phyloP scores from a whole-genome alignment of 2,329 filamentous ascomycete genomes.

The Penicillium sp. region DNA sequence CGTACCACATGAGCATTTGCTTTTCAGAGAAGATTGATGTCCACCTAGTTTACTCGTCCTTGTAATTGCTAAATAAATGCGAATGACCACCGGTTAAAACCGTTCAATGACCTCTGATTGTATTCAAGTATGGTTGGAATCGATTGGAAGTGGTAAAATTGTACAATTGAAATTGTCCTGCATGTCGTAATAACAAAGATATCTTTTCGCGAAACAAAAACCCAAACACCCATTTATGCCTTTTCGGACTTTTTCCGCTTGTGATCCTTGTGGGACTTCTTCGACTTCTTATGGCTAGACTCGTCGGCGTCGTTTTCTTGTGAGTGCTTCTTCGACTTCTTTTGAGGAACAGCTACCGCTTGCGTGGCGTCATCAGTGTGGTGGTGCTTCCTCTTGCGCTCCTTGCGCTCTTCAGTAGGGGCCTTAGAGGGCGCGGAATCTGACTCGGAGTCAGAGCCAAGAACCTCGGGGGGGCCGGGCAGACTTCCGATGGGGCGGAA shows the following conservation, averaged over 20 bases:
- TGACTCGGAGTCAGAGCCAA: constrained; percentile 39
- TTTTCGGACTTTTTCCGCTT: constrained; percentile 41
- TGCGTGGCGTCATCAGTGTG: constrained; percentile 30
- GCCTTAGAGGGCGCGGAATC: constrained; percentile 36
- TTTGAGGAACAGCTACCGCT: constrained; percentile 28
- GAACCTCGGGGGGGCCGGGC: constrained; percentile 30
- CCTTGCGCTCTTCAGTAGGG: constrained; percentile 30
- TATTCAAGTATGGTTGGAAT: background rate
- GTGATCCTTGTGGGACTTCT: constrained; percentile 38
- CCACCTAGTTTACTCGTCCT: background rate
- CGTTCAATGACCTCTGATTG: background rate
- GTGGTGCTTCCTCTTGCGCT: constrained; percentile 40
- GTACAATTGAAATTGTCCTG: constrained; percentile 19
- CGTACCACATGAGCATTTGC: background rate
- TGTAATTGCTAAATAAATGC: background rate
- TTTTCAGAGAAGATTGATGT: background rate
- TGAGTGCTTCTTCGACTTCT: constrained; percentile 43
- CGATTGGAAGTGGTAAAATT: constrained; percentile 6
- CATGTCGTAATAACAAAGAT: constrained; percentile 21
- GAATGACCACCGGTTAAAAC: background rate
- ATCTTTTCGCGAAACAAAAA: constrained; percentile 16
- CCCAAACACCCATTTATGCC: constrained; percentile 24
- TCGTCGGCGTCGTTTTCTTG: constrained; percentile 18
- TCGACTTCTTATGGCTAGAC: constrained; percentile 24
- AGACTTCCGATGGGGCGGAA: constrained; percentile 44